Conservation (phyloP, 306 rosid species). For the Prunus fruticosa region DNA sequence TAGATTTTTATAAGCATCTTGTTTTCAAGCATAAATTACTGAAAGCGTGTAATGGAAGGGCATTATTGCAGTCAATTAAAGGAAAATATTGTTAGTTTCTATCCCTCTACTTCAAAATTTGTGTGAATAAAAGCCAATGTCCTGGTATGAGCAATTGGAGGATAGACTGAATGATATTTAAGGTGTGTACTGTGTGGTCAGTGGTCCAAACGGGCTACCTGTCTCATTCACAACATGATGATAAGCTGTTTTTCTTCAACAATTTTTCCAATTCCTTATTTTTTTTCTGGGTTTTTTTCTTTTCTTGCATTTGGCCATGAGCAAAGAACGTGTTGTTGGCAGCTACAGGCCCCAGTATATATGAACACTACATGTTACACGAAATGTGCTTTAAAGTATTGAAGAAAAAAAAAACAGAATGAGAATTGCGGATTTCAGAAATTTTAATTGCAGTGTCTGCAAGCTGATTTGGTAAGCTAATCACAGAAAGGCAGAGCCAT, state of each 20-base stretch:
- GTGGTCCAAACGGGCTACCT: not conserved
- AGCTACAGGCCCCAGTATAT: not conserved
- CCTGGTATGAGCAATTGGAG: not conserved
- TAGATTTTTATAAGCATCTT: not conserved
- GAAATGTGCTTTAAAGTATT: not conserved
- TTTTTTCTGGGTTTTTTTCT: not conserved
- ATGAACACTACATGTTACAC: constrained; percentile 1
- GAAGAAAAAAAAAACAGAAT: not conserved
- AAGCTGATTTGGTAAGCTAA: not conserved
- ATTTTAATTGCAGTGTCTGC: not conserved
- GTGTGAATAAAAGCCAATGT: constrained; percentile 1
- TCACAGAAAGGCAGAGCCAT: not conserved
- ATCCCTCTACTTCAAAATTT: not conserved
- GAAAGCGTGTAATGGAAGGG: not conserved
- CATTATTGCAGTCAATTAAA: not conserved
- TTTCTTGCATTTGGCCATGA: not conserved
- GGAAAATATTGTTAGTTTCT: not conserved
- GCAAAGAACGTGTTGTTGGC: not conserved
- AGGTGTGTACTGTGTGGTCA: not conserved
- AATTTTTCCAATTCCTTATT: not conserved
- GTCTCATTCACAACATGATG: not conserved
- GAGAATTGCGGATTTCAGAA: not conserved
- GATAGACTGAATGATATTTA: constrained; percentile 1
- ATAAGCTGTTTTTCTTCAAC: not conserved
- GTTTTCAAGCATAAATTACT: not conserved